A percentile compares a stretch with the other conserved stretches of the same genome.
Conservation (phyloP, 139 green algal species). For the Desmodesmus armatus region DNA sequence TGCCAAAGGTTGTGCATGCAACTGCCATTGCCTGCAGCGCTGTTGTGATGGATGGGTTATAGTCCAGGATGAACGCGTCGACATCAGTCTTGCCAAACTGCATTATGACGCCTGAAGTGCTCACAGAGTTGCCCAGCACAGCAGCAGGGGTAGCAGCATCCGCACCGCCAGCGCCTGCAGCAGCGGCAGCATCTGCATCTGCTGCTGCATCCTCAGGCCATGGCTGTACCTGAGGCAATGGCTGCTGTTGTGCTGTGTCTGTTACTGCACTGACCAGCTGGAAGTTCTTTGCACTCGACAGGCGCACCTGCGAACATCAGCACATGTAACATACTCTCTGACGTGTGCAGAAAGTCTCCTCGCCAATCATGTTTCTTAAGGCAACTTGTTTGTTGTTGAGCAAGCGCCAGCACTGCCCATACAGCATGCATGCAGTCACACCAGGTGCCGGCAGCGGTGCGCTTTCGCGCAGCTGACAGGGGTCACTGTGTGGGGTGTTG, state of each 20-base stretch:
- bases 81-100: slow-evolving; percentile 96
- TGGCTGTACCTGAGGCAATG: neutral
- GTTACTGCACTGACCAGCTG: slow-evolving; percentile 69
- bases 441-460: too few relatives aligned
- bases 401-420: too few relatives aligned
- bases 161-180: neutral
- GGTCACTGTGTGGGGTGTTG: too few relatives aligned
- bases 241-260: slow-evolving; percentile 2
- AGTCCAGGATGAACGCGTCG: slow-evolving; percentile 94
- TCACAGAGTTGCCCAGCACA: slow-evolving; percentile 12
- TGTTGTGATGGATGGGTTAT: slow-evolving; percentile 67
- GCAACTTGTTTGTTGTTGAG: too few relatives aligned
- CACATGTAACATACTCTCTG: too few relatives aligned
- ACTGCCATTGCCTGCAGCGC: slow-evolving; percentile 90
- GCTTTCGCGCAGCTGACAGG: too few relatives aligned
- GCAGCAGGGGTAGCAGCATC: neutral
- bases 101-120: slow-evolving; percentile 72
- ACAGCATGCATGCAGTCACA: too few relatives aligned
- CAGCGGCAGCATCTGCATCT: neutral
- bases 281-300: slow-evolving; percentile 97
- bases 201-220: neutral
- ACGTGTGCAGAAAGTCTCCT: too few relatives aligned
- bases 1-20: slow-evolving; percentile 82
- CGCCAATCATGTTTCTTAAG: too few relatives aligned
- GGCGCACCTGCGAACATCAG: too few relatives aligned